Base-by-base conservation (phyloP, 1,139 yeast genomes). In the Yamadazyma spencermartinsiae region DNA sequence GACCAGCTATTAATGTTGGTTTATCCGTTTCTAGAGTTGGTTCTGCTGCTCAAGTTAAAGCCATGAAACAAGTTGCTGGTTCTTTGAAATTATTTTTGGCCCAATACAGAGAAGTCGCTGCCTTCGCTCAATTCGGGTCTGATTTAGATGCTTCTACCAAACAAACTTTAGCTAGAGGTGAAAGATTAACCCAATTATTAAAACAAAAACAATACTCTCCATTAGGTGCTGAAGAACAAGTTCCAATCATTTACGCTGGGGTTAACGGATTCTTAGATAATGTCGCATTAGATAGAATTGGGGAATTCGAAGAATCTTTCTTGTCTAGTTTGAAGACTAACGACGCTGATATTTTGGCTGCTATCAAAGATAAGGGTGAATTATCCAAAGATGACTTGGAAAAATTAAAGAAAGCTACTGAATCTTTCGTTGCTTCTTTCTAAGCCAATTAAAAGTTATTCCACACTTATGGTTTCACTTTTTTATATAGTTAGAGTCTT, bases 61-160 rank as follows among this genome's bases (percentile, higher is more conserved):
- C 98, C 75, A 86, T 94, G 95, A 92, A 92, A 80, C 98, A 92
- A 83, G 98, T 94, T 75, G 98, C 98, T 58, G 99, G 98, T 85
- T 94, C 98, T 60, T 86, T 92, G 78, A 92, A 92, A 79, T 87
- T 92, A 76, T 92, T 88, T 96, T 87, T 92, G 83, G 99, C 99
- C 64, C 99, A 92, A 82, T 92, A 92, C 87, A 92, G 99, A 88
- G 99, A 92, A 84, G 98, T 92, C 65, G 98, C 98, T 68, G 98
- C 99, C 63, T 92, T 92, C 76, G 98, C 99, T 63, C 99, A 92
- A 82, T 92, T 92, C 82, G 98, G 99, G 86, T 92, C 99, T 61
- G 99, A 94, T 76, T 85, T 94, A 75, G 99, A 94, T 76, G 98
- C 99, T 63, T 88, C 98, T 47, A 94, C 99, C 76, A 92, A 92